Percentiles rank a stretch among this genome's conserved stretches.
phyloP scores from a whole-genome alignment of 352 stramenopile genomes.

The Phytopythium litorale region DNA sequence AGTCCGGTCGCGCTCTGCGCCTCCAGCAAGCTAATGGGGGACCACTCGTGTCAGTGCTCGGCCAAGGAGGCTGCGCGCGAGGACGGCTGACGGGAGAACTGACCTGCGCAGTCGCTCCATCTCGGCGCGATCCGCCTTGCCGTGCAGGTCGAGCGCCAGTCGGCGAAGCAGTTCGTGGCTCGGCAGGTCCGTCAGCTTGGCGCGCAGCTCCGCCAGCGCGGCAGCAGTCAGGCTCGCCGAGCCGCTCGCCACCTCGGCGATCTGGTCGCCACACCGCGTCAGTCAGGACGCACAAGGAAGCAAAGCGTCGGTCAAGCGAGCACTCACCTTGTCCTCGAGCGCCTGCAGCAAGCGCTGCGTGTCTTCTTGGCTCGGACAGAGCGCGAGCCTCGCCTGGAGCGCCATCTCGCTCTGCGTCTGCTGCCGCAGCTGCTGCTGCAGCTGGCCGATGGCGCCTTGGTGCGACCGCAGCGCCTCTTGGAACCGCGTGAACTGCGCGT shows the following conservation, averaged over 20 bases:
- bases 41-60: not conserved
- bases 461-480: conserved; percentile 36
- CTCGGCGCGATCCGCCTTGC: conserved; percentile 51
- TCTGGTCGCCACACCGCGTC: not conserved
- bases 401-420: conserved; percentile 42
- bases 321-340: conserved; percentile 47
- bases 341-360: conserved; percentile 48
- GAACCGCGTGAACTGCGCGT: conserved; percentile 48
- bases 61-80: not conserved
- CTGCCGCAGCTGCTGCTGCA: conserved; percentile 38
- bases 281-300: not conserved
- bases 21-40: conserved; percentile 21
- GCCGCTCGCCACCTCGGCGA: conserved; percentile 35
- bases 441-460: conserved; percentile 32
- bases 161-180: conserved; percentile 44
- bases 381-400: conserved; percentile 35
- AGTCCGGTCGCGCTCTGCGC: conserved; percentile 9
- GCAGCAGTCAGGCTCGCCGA: conserved; percentile 39
- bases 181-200: conserved; percentile 41
- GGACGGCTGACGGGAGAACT: not conserved
- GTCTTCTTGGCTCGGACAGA: conserved; percentile 62
- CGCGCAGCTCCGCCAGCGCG: conserved; percentile 46
- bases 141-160: conserved; percentile 33
- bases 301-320: not conserved
- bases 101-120: conserved; percentile 44